Conservation (phyloP, 306 rosid species). For the Vigna radiata region DNA sequence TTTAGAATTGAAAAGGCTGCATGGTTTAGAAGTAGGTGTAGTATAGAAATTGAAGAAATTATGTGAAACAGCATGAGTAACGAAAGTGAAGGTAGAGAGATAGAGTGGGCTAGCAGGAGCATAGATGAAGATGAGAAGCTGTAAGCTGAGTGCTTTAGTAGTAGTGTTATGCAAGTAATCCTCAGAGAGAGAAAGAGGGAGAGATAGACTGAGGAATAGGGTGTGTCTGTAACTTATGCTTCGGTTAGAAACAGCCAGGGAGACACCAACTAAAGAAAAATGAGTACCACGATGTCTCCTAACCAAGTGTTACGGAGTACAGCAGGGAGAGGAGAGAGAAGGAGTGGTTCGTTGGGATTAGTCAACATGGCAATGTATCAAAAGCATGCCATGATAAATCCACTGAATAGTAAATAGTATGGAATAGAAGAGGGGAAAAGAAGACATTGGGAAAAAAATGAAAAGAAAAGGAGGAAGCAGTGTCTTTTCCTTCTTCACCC, state of each 20-base stretch:
- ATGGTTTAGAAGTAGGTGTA: constrained; percentile 34
- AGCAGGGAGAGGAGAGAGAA: constrained; percentile 45
- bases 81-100: constrained; percentile 39
- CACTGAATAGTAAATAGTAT: constrained; percentile 48
- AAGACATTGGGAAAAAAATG: background rate
- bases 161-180: constrained; percentile 57
- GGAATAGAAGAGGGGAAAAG: constrained; percentile 22
- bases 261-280: constrained; percentile 51
- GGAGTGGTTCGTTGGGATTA: constrained; percentile 73
- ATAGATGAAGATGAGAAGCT: constrained; percentile 45
- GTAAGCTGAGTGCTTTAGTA: constrained; percentile 30
- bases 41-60: constrained; percentile 43
- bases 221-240: constrained; percentile 34
- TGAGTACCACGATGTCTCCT: constrained; percentile 50
- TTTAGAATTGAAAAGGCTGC: constrained; percentile 37
- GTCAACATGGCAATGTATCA: constrained; percentile 87
- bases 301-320: constrained; percentile 45
- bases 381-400: constrained; percentile 67
- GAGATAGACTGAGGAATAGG: constrained; percentile 35
- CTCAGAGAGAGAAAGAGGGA: constrained; percentile 44
- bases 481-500: constrained; percentile 20
- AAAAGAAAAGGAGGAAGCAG: background rate
- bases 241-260: constrained; percentile 49
- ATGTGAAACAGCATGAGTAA: constrained; percentile 46
- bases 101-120: constrained; percentile 28